Base-by-base conservation (phyloP, 257 asterid genomes). In the Gentiana macrophylla region DNA sequence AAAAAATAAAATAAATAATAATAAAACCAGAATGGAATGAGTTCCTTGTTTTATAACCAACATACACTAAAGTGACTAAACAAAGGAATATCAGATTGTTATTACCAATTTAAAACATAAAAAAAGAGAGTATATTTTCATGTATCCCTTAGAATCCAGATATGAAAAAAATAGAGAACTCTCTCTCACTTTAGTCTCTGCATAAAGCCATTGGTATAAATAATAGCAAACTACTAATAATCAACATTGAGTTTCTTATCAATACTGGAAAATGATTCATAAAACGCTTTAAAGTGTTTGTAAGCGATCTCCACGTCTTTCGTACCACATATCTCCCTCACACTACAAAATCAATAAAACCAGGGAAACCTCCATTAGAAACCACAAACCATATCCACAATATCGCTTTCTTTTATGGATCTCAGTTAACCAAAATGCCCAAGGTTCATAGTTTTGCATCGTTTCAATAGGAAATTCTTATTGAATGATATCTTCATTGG, bases 251-350 rank as follows among this genome's bases (percentile, higher is more conserved):
- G 81, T 77, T 76, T 81, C 63, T 70, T 74, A 78, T 92, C 95
- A 13, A 92, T 69, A 81, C 84, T 80, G 47, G 97, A 83, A 75
- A 88, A 83, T 50, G 85, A 75, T 65, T 60, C 70, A 69, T 78
- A 92, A 70, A 92, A 88, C 47, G 97, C 95, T 86, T 83, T 92
- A 77, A 92, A 88, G 81, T 85, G 99, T 78, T 72, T 74, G 83
- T 92, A 85, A 53, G 97, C 97, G 67, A 81, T 70, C 80, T 92
- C 94, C 47, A 92, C 74, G 41, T 88, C 99, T 64, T 88, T 86
- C 75, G 78, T 88, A 56, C 87, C 99, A 57, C 97, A 92, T n/a
- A 88, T 82, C 74, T 92, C 94, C 73, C 97, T 75, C 67, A 83
- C 93, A 67, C 99, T 88, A 85, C 74, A 76, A 55, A 76, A 55